Conservation (phyloP, 1,284 basidiomycete genomes). For the Trametes pubescens region DNA sequence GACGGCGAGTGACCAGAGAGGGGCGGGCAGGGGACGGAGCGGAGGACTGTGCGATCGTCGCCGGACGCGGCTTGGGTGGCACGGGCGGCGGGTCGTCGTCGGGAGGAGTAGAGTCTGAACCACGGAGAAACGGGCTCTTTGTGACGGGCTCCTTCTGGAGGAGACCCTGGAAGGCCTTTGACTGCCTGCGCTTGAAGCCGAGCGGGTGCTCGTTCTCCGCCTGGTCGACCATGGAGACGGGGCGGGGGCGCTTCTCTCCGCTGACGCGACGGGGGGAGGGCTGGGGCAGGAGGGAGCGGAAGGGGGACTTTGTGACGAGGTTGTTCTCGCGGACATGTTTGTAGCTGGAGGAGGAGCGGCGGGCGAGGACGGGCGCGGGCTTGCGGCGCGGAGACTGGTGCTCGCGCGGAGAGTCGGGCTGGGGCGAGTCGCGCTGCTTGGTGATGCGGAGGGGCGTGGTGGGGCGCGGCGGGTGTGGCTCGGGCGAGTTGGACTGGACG, state of each 20-base stretch:
- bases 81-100: conserved; percentile 40
- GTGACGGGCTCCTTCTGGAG: conserved; percentile 80
- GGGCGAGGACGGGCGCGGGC: conserved; percentile 56
- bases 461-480: conserved; percentile 47
- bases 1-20: conserved; percentile 83
- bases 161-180: conserved; percentile 77
- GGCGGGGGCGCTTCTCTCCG: conserved; percentile 76
- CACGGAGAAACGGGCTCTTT: conserved; percentile 81
- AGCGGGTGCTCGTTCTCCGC: conserved; percentile 79
- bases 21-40: conserved; percentile 64
- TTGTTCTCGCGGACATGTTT: conserved; percentile 83
- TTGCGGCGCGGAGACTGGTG: conserved; percentile 35
- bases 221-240: conserved; percentile 70
- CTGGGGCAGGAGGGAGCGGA: conserved; percentile 70
- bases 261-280: conserved; percentile 67
- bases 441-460: conserved; percentile 72
- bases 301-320: conserved; percentile 90
- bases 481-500: conserved; percentile 68
- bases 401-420: conserved; percentile 52
- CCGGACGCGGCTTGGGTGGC: conserved; percentile 37
- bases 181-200: conserved; percentile 75
- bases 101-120: conserved; percentile 36
- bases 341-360: conserved; percentile 84
- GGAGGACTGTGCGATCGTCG: conserved; percentile 34
- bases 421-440: conserved; percentile 63